These are phyloP conservation scores for Debaryomyces nepalensis DNA, from an alignment of 1,139 yeast species.

Conservation along the genomic window DNA sequence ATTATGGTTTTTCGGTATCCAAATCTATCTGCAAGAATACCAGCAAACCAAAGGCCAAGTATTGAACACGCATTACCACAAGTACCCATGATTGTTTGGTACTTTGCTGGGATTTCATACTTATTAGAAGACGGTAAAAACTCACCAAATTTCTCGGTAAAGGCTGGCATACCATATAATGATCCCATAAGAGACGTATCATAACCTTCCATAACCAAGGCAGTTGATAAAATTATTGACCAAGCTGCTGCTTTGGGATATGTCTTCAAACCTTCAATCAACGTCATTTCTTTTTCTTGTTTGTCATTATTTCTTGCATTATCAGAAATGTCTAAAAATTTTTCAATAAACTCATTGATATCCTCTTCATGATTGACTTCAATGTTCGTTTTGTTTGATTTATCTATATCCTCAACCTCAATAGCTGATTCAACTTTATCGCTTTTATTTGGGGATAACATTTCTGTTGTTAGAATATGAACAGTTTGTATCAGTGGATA, in stretches of 20 bases:
- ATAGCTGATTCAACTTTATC: no score
- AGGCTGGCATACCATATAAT: conserved; percentile 45
- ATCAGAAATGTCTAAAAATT: conserved; percentile 49
- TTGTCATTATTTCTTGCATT: conserved; percentile 44
- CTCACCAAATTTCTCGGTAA: conserved; percentile 39
- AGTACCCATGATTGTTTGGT: conserved; percentile 55
- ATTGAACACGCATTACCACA: conserved; percentile 50
- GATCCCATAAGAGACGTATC: conserved; percentile 43
- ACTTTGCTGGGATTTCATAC: conserved; percentile 47
- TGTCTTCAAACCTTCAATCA: conserved; percentile 46
- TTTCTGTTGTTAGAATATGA: no score
- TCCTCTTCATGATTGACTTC: no score
- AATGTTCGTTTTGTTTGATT: no score
- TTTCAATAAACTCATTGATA: conserved; percentile 42
- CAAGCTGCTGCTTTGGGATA: conserved; percentile 48
- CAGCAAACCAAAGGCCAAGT: conserved; percentile 50
- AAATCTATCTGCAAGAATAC: conserved; percentile 46
- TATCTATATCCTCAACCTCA: no score
- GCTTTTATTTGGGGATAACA: no score
- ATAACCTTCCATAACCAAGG: conserved; percentile 51
- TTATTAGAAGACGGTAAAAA: conserved; percentile 29
- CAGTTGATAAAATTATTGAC: conserved; percentile 44
- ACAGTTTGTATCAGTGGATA: no score
- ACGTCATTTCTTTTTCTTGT: conserved; percentile 47
- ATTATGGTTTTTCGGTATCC: conserved; percentile 54